phyloP scores from a whole-genome alignment of 164 flowering plant genomes.

The Umbilicus rupestris region DNA sequence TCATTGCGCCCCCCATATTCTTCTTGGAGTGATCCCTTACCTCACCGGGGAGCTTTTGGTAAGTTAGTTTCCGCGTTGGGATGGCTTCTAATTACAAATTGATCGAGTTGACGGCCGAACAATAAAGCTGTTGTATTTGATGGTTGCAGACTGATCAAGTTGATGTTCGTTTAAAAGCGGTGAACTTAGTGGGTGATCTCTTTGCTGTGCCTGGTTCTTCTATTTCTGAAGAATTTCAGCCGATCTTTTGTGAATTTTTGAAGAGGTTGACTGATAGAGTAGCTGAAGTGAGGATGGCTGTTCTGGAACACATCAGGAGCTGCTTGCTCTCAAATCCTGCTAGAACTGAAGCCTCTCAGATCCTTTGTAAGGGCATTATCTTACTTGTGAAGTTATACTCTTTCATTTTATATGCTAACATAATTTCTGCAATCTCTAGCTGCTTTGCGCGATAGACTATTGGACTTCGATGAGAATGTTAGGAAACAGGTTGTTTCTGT shows the following conservation, averaged over 20 bases:
- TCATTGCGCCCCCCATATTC: constrained; percentile 83
- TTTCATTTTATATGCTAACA: constrained; percentile 14
- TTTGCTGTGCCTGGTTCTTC: constrained; percentile 57
- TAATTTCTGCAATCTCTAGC: constrained; percentile 36
- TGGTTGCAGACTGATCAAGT: constrained; percentile 64
- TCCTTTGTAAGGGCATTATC: constrained; percentile 42
- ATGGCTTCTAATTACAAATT: not conserved
- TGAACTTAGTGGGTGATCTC: constrained; percentile 67
- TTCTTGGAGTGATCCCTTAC: constrained; percentile 67
- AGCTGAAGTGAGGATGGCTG: constrained; percentile 74
- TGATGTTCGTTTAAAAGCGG: constrained; percentile 71
- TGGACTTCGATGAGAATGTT: constrained; percentile 93
- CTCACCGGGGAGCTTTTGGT: constrained; percentile 92
- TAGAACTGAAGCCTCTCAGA: constrained; percentile 70
- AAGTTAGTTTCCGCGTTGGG: constrained; percentile 14
- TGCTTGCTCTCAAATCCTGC: constrained; percentile 67
- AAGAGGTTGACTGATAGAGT: constrained; percentile 88
- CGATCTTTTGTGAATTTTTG: constrained; percentile 73
- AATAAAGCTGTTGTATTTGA: not conserved
- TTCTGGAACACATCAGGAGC: constrained; percentile 55
- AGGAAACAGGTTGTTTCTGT: constrained; percentile 88
- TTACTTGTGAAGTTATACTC: constrained; percentile 2
- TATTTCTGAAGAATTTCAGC: constrained; percentile 60
- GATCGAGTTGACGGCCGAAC: not conserved
- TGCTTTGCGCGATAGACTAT: constrained; percentile 77